Percentiles rank a stretch among this genome's conserved stretches.
Evolutionary conservation across 2,329 filamentous ascomycete genomes (phyloP).

Genomic region (Ceratocystis alfenasii): DNA sequence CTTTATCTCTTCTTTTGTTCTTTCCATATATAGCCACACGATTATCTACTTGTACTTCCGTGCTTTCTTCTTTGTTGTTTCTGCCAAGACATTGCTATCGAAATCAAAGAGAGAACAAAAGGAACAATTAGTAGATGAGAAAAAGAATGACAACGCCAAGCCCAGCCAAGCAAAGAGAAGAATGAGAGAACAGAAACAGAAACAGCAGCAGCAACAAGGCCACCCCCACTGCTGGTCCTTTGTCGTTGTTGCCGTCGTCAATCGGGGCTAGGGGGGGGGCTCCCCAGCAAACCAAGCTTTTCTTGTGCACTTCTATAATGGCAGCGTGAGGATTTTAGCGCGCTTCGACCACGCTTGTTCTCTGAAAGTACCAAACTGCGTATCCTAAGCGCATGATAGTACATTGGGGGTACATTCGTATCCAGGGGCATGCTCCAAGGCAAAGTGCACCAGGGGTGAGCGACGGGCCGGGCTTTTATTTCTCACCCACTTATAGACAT

Average conservation of each 20-base stretch:
- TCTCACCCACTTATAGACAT: neutral
- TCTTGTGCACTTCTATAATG: conserved; percentile 2
- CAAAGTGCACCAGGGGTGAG: neutral
- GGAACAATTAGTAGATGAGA: conserved; percentile 1
- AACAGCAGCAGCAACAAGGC: neutral
- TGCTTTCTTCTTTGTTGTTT: neutral
- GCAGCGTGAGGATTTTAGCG: conserved; percentile 4
- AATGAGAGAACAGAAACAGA: neutral
- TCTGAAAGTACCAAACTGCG: neutral
- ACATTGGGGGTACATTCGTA: conserved; percentile 3
- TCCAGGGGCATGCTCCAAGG: conserved; percentile 7
- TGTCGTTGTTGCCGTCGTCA: neutral
- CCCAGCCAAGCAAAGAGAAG: conserved; percentile 2
- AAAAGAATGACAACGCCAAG: neutral
- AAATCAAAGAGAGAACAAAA: neutral
- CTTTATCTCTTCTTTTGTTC: neutral
- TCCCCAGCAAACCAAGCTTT: conserved; percentile 1
- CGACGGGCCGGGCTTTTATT: neutral
- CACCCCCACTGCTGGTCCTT: neutral
- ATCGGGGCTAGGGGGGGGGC: neutral
- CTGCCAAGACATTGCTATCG: neutral
- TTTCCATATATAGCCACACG: neutral
- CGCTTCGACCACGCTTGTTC: neutral
- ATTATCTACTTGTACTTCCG: neutral
- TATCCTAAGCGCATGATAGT: neutral